Conservation (phyloP, 2,329 filamentous ascomycete genomes). For the Pseudodiploospora longispora region DNA sequence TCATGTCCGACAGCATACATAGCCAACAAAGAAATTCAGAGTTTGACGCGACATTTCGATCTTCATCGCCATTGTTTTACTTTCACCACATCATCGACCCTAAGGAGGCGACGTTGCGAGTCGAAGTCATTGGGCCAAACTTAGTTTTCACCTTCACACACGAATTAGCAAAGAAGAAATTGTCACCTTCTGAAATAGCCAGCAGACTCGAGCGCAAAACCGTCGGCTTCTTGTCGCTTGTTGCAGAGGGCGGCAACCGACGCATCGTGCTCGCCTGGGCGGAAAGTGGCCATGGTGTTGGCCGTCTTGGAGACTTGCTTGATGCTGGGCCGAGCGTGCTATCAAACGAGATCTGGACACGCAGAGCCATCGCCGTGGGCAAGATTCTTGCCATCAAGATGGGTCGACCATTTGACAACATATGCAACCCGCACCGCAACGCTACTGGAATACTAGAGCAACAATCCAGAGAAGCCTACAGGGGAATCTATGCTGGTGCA, state of each 20-base stretch:
- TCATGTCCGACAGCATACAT: no score
- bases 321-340: constrained; percentile 17
- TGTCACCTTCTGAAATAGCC: constrained; percentile 2
- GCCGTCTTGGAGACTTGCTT: constrained; percentile 21
- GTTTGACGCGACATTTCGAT: constrained; percentile 16
- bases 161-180: constrained; percentile 10
- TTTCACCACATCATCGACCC: constrained; percentile 24
- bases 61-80: constrained; percentile 15
- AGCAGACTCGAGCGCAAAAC: constrained; percentile 20
- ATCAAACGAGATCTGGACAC: constrained; percentile 23
- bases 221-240: constrained; percentile 23
- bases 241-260: constrained; percentile 3
- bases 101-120: constrained; percentile 14
- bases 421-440: background rate
- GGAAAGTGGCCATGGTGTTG: constrained; percentile 25
- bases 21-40: constrained; percentile 2
- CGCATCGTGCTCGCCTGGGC: constrained; percentile 23
- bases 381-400: constrained; percentile 21
- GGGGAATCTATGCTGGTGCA: constrained; percentile 22
- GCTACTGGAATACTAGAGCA: background rate
- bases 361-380: constrained; percentile 21
- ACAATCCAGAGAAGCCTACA: background rate
- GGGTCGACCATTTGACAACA: constrained; percentile 19
- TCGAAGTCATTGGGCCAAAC: constrained; percentile 25
- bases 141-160: constrained; percentile 22